phyloP scores from a whole-genome alignment of 345 rosid genomes.

The Boechera divaricarpa region DNA sequence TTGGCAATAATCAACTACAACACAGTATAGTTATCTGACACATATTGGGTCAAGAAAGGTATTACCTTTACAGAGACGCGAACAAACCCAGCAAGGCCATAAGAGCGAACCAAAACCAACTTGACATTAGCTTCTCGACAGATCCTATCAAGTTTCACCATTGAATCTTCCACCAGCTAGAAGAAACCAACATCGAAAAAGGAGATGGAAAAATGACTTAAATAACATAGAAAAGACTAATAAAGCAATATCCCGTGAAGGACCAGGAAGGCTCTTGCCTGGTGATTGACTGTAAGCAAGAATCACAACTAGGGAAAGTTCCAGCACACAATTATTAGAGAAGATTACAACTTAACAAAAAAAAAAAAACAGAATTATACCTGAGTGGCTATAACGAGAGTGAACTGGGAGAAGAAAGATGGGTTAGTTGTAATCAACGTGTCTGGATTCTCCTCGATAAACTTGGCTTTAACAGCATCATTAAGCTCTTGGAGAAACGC shows the following conservation, averaged over 20 bases:
- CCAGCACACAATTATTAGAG: neutral
- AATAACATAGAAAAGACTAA: neutral
- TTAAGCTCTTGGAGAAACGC: slow-evolving; percentile 94
- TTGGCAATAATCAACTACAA: slow-evolving; percentile 4
- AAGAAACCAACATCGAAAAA: slow-evolving; percentile 21
- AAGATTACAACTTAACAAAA: neutral
- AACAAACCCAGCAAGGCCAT: slow-evolving; percentile 91
- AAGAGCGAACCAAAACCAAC: slow-evolving; percentile 94
- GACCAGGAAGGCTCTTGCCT: neutral
- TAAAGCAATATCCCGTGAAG: slow-evolving; percentile 9
- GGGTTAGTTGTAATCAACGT: slow-evolving; percentile 69
- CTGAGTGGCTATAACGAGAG: slow-evolving; percentile 93
- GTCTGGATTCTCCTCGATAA: slow-evolving; percentile 87
- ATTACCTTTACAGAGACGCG: slow-evolving; percentile 88
- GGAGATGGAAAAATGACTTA: neutral
- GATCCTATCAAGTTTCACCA: slow-evolving; percentile 84
- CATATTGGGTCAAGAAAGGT: slow-evolving; percentile 21
- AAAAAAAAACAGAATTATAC: slow-evolving; percentile 42
- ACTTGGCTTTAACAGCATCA: slow-evolving; percentile 98
- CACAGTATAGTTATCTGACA: neutral
- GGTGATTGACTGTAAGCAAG: slow-evolving; percentile 4
- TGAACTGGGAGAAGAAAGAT: slow-evolving; percentile 88
- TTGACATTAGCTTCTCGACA: slow-evolving; percentile 85
- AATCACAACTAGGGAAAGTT: neutral
- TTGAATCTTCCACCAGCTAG: slow-evolving; percentile 86